Conservation (phyloP, 2,329 filamentous ascomycete species). For the Verticillium longisporum region DNA sequence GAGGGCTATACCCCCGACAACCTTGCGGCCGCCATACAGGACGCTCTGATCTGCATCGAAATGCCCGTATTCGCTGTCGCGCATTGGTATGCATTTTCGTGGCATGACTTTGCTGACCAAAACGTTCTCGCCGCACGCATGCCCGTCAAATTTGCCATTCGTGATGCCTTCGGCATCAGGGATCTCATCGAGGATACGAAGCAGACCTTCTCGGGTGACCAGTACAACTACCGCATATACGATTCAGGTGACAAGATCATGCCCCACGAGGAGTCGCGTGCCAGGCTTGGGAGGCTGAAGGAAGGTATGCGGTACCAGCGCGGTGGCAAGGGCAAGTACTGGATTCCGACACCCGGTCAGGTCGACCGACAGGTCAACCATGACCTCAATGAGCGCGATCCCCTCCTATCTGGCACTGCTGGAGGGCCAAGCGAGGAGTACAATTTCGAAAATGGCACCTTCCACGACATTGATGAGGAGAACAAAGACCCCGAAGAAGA, state of each 20-base stretch:
- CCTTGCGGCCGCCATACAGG: constrained; percentile 90
- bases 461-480: constrained; percentile 35
- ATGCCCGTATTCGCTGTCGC: constrained; percentile 92
- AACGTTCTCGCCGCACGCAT: constrained; percentile 83
- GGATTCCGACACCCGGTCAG: constrained; percentile 80
- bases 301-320: constrained; percentile 96
- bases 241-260: constrained; percentile 95
- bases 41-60: constrained; percentile 92
- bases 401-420: constrained; percentile 10
- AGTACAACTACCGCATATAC: constrained; percentile 89
- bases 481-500: constrained; percentile 60
- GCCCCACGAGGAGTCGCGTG: constrained; percentile 85
- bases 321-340: constrained; percentile 94
- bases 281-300: constrained; percentile 77
- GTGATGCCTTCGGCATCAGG: constrained; percentile 81
- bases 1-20: constrained; percentile 89
- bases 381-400: constrained; percentile 12
- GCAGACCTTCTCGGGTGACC: constrained; percentile 81
- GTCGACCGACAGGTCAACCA: constrained; percentile 26
- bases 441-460: constrained; percentile 29
- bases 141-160: constrained; percentile 79
- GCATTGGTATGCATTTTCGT: constrained; percentile 99
- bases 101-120: constrained; percentile 94
- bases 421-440: constrained; percentile 17
- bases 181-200: constrained; percentile 96